Evolutionary conservation across 768 basidiomycete genomes (phyloP).

Genomic region (Mycena indigotica): DNA sequence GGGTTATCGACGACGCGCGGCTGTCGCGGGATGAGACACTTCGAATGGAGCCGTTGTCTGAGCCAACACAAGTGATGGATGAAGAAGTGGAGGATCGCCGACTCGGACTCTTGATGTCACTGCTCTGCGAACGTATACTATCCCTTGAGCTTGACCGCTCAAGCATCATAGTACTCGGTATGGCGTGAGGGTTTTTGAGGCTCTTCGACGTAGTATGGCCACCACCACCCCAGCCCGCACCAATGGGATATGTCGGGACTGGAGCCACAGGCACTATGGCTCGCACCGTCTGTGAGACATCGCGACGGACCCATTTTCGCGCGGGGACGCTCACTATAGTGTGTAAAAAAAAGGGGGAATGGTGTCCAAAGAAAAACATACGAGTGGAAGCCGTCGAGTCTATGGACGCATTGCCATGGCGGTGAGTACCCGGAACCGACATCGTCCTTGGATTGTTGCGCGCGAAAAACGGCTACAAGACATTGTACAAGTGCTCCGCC

Average conservation of each 20-base stretch:
- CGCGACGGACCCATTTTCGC: background rate
- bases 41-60: background rate
- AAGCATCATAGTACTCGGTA: too few species aligned
- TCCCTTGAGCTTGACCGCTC: background rate
- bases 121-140: background rate
- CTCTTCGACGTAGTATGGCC: too few species aligned
- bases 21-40: background rate
- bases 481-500: slow-evolving; percentile 3
- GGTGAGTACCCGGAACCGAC: slow-evolving; percentile 21
- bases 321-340: background rate
- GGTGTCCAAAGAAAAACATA: background rate
- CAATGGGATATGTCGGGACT: too few species aligned
- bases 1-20: background rate
- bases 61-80: background rate
- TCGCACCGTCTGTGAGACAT: background rate
- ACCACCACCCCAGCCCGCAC: too few species aligned
- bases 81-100: background rate
- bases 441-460: slow-evolving; percentile 3
- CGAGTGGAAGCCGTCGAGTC: slow-evolving; percentile 7
- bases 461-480: slow-evolving; percentile 16
- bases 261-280: background rate
- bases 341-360: background rate
- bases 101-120: background rate
- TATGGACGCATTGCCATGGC: slow-evolving; percentile 12
- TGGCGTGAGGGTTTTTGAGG: too few species aligned